A percentile compares a stretch with the other conserved stretches of the same genome.
Conservation (phyloP, 2,329 filamentous ascomycete genomes). For the Aspergillus sojae region DNA sequence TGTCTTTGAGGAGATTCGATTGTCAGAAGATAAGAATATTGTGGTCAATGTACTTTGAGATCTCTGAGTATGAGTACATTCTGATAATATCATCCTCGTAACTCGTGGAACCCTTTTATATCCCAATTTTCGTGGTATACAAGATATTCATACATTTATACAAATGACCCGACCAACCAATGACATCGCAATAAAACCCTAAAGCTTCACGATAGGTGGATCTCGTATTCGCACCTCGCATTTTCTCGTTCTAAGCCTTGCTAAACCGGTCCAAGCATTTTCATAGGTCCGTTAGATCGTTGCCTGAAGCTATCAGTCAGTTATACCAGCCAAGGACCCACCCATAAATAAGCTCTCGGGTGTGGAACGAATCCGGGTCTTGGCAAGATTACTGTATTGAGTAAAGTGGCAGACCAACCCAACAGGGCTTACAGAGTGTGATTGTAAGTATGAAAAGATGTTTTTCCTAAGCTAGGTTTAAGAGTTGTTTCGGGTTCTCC, state of each 20-base stretch:
- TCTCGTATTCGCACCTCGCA: conserved; percentile 5
- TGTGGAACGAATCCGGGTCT: neutral
- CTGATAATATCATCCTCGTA: neutral
- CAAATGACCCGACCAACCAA: neutral
- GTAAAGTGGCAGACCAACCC: neutral
- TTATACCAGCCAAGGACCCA: neutral
- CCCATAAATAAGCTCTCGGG: neutral
- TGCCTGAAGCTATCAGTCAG: neutral
- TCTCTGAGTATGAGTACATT: neutral
- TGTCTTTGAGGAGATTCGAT: neutral
- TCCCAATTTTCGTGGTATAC: neutral
- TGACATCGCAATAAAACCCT: neutral
- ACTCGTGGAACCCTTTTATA: neutral
- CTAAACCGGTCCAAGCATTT: neutral
- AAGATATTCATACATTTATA: neutral
- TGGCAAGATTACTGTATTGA: neutral
- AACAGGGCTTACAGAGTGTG: too few relatives aligned
- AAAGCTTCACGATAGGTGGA: neutral
- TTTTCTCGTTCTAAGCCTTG: neutral
- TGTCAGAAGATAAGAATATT: too few relatives aligned
- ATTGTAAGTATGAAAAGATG: too few relatives aligned
- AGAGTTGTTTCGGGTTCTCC: too few relatives aligned
- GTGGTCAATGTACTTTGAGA: neutral
- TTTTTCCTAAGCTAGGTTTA: too few relatives aligned
- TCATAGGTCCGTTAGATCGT: neutral